Conservation (phyloP, 495 filamentous ascomycete species). For the Penicillium bialowiezense region DNA sequence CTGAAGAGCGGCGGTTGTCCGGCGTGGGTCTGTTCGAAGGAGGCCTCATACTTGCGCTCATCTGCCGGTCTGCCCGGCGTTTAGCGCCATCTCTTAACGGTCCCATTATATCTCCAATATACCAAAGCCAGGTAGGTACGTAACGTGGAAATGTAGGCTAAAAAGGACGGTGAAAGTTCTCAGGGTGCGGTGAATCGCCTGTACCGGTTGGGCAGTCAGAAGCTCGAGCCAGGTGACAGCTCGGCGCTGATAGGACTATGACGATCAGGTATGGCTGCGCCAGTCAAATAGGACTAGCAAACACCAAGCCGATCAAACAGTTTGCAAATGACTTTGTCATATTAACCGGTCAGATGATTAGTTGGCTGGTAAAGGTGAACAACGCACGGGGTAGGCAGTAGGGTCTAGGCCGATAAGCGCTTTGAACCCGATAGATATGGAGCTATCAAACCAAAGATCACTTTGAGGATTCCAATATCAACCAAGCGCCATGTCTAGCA, state of each 20-base stretch:
- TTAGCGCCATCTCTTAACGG: slow-evolving; percentile 32
- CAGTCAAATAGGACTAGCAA: slow-evolving; percentile 20
- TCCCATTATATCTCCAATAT: slow-evolving; percentile 21
- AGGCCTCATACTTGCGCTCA: slow-evolving; percentile 36
- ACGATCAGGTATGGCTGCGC: slow-evolving; percentile 11
- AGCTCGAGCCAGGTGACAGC: slow-evolving; percentile 23
- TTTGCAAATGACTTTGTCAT: slow-evolving; percentile 17
- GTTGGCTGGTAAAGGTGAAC: background rate
- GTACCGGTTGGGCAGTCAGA: slow-evolving; percentile 10
- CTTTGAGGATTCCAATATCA: background rate
- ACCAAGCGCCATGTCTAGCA: slow-evolving; percentile 4
- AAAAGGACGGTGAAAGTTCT: background rate
- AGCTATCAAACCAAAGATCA: slow-evolving; percentile 11
- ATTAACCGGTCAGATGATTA: slow-evolving; percentile 14
- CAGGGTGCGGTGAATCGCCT: slow-evolving; percentile 5
- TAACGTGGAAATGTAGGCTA: slow-evolving; percentile 3
- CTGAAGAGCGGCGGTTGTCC: slow-evolving; percentile 53
- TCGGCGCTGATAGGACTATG: slow-evolving; percentile 20
- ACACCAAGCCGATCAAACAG: slow-evolving; percentile 1
- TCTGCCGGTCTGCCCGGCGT: slow-evolving; percentile 28
- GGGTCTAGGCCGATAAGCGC: slow-evolving; percentile 18
- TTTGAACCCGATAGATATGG: slow-evolving; percentile 20
- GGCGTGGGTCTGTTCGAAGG: too few species aligned
- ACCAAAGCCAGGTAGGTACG: slow-evolving; percentile 4
- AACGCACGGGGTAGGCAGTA: slow-evolving; percentile 5